A percentile compares a stretch with the other conserved stretches of the same genome.
phyloP scores from a whole-genome alignment of 1,284 basidiomycete species.

The Microbotryum intermedium region DNA sequence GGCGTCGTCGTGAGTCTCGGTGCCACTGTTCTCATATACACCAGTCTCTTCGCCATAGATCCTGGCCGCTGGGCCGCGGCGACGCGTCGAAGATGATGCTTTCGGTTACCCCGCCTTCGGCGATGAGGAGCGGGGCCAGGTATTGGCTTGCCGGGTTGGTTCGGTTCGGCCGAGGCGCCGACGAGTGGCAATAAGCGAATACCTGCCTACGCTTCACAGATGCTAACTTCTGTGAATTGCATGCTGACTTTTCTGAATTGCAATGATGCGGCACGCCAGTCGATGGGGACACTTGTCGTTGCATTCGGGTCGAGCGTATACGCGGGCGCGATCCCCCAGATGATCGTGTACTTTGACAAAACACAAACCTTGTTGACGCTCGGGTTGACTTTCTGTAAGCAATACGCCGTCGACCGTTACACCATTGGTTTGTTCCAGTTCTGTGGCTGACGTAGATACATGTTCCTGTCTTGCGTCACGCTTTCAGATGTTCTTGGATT shows the following conservation, averaged over 20 bases:
- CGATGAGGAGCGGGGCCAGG: not conserved
- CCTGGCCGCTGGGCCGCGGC: not conserved
- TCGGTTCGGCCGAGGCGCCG: not conserved
- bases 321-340: slow-evolving; percentile 9
- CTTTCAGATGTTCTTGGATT: slow-evolving; percentile 49
- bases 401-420: no score
- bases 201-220: slow-evolving; percentile 6
- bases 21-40: not conserved
- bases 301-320: no score
- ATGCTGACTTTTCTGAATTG: no score
- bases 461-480: not conserved
- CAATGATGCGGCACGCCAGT: no score
- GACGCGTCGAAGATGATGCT: not conserved
- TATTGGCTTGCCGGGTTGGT: slow-evolving; percentile 41
- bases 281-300: no score
- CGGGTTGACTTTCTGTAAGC: not conserved
- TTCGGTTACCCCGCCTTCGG: no score
- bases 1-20: not conserved
- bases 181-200: not conserved
- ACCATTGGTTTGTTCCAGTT: not conserved
- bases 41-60: not conserved
- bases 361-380: not conserved
- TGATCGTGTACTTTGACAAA: slow-evolving; percentile 7
- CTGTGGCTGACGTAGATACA: not conserved
- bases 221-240: slow-evolving; percentile 5